Evolutionary conservation across 2,329 filamentous ascomycete genomes (phyloP).

Genomic region (Penicillium sp.): DNA sequence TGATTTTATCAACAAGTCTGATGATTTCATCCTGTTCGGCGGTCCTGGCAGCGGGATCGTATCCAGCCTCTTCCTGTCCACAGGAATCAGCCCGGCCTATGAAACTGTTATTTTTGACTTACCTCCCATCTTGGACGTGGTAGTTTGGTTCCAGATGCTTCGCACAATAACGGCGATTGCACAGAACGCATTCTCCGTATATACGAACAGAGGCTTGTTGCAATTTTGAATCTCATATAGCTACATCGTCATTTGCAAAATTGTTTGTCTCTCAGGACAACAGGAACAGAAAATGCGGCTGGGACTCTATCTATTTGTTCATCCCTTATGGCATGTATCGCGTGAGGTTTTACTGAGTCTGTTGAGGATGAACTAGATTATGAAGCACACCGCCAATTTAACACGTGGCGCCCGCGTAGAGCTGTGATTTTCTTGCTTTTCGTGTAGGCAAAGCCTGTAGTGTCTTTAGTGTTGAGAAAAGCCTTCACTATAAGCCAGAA

Average conservation of each 20-base stretch:
- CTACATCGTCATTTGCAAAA: constrained; percentile 29
- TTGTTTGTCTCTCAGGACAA: no score
- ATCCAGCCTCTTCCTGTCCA: constrained; percentile 38
- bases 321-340: not conserved
- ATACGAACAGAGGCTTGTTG: constrained; percentile 36
- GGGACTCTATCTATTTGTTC: not conserved
- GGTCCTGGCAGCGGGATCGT: constrained; percentile 35
- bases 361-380: not conserved
- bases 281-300: not conserved
- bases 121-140: constrained; percentile 44
- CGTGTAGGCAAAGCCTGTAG: no score
- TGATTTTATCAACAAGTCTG: constrained; percentile 37
- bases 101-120: constrained; percentile 16
- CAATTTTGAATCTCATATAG: constrained; percentile 37
- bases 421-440: no score
- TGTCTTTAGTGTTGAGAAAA: no score
- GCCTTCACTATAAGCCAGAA: no score
- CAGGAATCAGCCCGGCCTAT: constrained; percentile 14
- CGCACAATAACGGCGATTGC: constrained; percentile 41
- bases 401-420: not conserved
- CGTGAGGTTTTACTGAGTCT: constrained; percentile 3
- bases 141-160: constrained; percentile 34
- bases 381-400: not conserved
- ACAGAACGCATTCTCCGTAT: constrained; percentile 44
- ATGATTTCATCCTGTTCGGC: constrained; percentile 41